Base-by-base conservation (phyloP, 495 filamentous ascomycete genomes). In the Usnea hakonensis region DNA sequence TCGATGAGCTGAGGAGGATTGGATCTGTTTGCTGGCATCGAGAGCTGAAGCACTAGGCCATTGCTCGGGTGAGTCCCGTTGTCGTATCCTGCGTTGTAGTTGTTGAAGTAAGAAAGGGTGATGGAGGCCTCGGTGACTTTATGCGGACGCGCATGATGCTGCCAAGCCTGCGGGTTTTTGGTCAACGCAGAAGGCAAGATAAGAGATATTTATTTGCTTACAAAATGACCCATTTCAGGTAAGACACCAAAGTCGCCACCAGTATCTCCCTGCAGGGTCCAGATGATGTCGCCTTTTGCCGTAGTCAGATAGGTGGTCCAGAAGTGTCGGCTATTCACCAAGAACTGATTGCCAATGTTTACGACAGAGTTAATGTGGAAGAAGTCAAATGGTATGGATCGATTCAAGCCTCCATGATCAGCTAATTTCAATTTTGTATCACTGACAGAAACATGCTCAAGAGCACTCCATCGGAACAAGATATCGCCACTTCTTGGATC, bases 341-440 rank as follows among this genome's bases (percentile, higher is more conserved):
- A 68, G 56, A 68, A 77, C 37, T 76, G 71, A 21, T 69, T 63
- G 8, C 64, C 67, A 48, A 80, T 71, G 52, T 77, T 77, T 52
- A 77, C 71, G 23, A 80, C 64, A 40, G 77, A 77, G 60, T 76
- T 79, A 61, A 79, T 75, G 63, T 79, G 78, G 65, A 79, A 78
- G 53, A 68, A 80, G 56, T 81, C 77, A 68, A 71, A 80, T 0
- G 78, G 72, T 2, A 58, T 10, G 9, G 66, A 59, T 43, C 72
- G 41, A n/a, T 36, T 69, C n/a, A 53, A n/a, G 16, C 66, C 66
- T 2, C 65, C 66, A 1, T 63, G 61, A 16, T 28, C 37, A 16
- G 30, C 35, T 0, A 66, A 36, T 14, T 37, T 37, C 10, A 52
- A 36, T 35, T 59, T 52, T 9, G 40, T 66, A 0, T 58, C 44